Percentiles rank a stretch among this genome's conserved stretches.
These are phyloP conservation scores for Ceratocystis papillata DNA, from an alignment of 2,329 filamentous ascomycete genomes.

Conservation along the genomic window DNA sequence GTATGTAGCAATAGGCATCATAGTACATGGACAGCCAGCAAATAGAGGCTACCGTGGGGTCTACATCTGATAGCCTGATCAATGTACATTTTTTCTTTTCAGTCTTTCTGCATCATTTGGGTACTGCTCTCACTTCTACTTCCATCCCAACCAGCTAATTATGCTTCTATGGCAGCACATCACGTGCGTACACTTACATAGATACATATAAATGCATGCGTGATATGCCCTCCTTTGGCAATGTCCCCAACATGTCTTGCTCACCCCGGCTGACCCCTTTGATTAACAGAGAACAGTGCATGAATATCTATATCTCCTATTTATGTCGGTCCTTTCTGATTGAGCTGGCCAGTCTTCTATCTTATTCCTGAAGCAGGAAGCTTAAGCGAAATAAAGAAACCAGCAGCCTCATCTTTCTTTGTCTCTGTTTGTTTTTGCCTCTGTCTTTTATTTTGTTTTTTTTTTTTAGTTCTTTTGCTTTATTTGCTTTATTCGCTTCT, in stretches of 20 bases:
- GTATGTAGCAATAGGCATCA: too few relatives aligned
- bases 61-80: too few relatives aligned
- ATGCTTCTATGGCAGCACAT: neutral
- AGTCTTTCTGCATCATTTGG: too few relatives aligned
- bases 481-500: neutral
- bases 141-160: too few relatives aligned
- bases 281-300: neutral
- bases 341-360: neutral
- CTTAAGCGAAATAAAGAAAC: constrained; percentile 11
- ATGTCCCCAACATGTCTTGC: neutral
- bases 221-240: neutral
- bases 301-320: too few relatives aligned
- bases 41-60: too few relatives aligned
- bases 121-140: too few relatives aligned
- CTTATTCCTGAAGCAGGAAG: neutral
- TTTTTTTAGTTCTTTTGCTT: neutral
- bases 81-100: too few relatives aligned
- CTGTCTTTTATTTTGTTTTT: neutral
- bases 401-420: constrained; percentile 2
- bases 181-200: neutral
- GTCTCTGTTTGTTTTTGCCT: neutral
- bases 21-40: too few relatives aligned
- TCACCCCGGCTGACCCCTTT: neutral
- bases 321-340: neutral
- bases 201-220: neutral